phyloP scores from a whole-genome alignment of 73 alveolate genomes.

The Paramecium biaurelia region DNA sequence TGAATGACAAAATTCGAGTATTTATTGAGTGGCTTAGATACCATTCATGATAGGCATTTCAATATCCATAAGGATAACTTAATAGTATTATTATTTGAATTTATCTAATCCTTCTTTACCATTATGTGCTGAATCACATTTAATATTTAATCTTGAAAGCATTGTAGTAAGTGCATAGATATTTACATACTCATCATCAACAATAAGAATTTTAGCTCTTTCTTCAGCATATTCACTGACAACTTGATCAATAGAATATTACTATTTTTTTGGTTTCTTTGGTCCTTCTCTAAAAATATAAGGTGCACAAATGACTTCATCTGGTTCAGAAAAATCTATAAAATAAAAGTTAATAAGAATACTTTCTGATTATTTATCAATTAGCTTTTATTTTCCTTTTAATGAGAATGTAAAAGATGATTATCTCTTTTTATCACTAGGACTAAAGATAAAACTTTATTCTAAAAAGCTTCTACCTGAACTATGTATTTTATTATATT shows the following conservation, averaged over 20 bases:
- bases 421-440: not conserved
- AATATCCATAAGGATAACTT: not conserved
- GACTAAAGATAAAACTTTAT: not conserved
- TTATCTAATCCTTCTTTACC: constrained; percentile 5
- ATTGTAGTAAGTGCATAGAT: constrained; percentile 10
- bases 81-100: not conserved
- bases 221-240: not conserved
- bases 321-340: not conserved
- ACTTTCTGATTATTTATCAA: not conserved
- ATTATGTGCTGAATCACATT: constrained; percentile 33
- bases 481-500: not conserved
- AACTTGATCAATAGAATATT: not conserved
- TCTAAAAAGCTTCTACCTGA: not conserved
- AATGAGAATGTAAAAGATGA: not conserved
- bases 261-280: not conserved
- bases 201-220: not conserved
- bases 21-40: not conserved
- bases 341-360: not conserved
- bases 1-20: not conserved
- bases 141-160: not conserved
- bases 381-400: not conserved
- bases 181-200: constrained; percentile 43
- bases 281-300: constrained; percentile 5
- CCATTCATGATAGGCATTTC: constrained; percentile 51
- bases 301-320: not conserved